Conservation (phyloP, 495 filamentous ascomycete genomes). For the Penicillium herquei region DNA sequence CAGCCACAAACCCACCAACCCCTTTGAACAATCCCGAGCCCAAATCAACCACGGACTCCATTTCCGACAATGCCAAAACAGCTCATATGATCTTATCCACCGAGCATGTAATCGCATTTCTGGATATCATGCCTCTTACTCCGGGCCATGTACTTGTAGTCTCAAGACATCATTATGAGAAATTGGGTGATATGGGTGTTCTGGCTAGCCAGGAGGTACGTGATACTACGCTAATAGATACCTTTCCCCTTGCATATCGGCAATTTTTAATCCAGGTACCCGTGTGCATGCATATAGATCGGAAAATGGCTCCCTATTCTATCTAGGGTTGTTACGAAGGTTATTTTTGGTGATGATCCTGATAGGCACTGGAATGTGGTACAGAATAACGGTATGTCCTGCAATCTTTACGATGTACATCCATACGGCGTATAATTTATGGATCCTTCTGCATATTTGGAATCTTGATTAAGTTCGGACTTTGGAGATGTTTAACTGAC, state of each 20-base stretch:
- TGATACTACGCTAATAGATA: not conserved
- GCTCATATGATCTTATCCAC: slow-evolving; percentile 75
- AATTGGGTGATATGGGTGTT: slow-evolving; percentile 62
- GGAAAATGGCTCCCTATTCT: slow-evolving; percentile 73
- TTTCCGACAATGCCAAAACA: slow-evolving; percentile 26
- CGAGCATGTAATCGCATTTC: slow-evolving; percentile 71
- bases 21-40: slow-evolving; percentile 13
- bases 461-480: too few relatives aligned
- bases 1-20: slow-evolving; percentile 43
- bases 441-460: too few relatives aligned
- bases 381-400: slow-evolving; percentile 79
- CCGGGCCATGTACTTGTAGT: slow-evolving; percentile 75
- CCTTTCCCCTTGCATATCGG: not conserved
- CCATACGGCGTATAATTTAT: too few relatives aligned
- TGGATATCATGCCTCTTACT: slow-evolving; percentile 86
- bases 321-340: slow-evolving; percentile 63
- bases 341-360: slow-evolving; percentile 35
- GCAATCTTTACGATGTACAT: too few relatives aligned
- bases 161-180: slow-evolving; percentile 68
- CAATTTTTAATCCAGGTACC: slow-evolving; percentile 1
- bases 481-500: slow-evolving; percentile 2
- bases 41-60: slow-evolving; percentile 6
- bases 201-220: slow-evolving; percentile 53
- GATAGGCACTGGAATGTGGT: slow-evolving; percentile 73
- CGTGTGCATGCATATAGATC: slow-evolving; percentile 31